phyloP scores from a whole-genome alignment of 176 grass and related monocot species.

The Eremochloa ophiuroides region DNA sequence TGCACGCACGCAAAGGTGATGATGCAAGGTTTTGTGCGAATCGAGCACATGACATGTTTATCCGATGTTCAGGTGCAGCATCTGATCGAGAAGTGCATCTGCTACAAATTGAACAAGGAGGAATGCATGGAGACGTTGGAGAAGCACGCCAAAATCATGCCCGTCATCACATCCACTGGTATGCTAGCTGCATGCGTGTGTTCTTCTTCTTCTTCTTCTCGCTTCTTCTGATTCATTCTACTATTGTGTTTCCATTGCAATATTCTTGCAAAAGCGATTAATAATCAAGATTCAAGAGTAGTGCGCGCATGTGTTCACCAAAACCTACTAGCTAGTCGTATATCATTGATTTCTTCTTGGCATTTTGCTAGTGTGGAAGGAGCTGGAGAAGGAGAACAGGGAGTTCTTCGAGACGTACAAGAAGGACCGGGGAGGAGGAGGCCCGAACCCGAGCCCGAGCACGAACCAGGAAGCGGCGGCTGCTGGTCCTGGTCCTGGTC shows the following conservation, averaged over 20 bases:
- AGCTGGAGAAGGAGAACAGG: constrained; percentile 85
- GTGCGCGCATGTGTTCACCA: not conserved
- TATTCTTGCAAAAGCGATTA: not conserved
- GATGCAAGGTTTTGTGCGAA: not conserved
- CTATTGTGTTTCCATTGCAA: not conserved
- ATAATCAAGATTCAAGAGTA: not conserved
- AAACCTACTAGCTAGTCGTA: not conserved
- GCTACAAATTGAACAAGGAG: constrained; percentile 63
- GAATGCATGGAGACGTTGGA: constrained; percentile 63
- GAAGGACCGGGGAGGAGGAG: constrained; percentile 22
- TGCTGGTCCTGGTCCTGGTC: not conserved
- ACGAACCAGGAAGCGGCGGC: not conserved
- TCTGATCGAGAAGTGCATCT: constrained; percentile 81
- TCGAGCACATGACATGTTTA: too few relatives aligned
- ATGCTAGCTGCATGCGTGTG: not conserved
- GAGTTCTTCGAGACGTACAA: constrained; percentile 77
- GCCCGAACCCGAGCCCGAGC: not conserved
- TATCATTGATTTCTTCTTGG: not conserved
- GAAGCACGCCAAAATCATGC: constrained; percentile 64
- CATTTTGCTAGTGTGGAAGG: constrained; percentile 60
- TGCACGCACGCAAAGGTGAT: not conserved
- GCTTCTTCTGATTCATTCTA: not conserved
- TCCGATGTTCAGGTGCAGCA: constrained; percentile 53
- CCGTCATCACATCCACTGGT: constrained; percentile 72
- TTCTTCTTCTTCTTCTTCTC: too few relatives aligned